Conservation (phyloP, 2,329 filamentous ascomycete species). For the Pseudodiploospora longispora region DNA sequence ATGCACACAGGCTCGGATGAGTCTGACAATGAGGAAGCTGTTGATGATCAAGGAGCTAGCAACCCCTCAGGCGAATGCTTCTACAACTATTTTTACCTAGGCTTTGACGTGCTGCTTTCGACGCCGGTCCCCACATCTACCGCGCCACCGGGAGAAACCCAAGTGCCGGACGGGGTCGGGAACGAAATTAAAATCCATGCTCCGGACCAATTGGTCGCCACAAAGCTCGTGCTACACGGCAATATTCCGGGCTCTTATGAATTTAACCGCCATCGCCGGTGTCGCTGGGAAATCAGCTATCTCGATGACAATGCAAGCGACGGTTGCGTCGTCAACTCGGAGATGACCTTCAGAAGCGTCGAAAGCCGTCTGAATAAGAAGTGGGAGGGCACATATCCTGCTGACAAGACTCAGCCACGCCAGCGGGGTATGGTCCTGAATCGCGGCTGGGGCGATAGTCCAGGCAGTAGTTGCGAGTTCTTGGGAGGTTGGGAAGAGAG, state of each 20-base stretch:
- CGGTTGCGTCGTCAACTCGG: slow-evolving; percentile 53
- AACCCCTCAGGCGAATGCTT: slow-evolving; percentile 68
- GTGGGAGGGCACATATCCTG: slow-evolving; percentile 61
- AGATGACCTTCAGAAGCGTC: slow-evolving; percentile 68
- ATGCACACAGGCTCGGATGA: slow-evolving; percentile 65
- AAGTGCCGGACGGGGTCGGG: slow-evolving; percentile 14
- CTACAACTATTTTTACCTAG: slow-evolving; percentile 95
- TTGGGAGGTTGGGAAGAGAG: slow-evolving; percentile 82
- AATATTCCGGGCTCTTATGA: slow-evolving; percentile 95
- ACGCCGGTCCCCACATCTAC: slow-evolving; percentile 59
- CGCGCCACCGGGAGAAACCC: slow-evolving; percentile 37
- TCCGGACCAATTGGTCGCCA: slow-evolving; percentile 67
- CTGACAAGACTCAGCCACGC: slow-evolving; percentile 39
- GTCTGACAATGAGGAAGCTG: slow-evolving; percentile 47
- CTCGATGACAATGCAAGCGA: slow-evolving; percentile 35
- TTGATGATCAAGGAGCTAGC: slow-evolving; percentile 47
- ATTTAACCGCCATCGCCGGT: slow-evolving; percentile 88
- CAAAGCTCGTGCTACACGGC: slow-evolving; percentile 86
- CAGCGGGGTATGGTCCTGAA: slow-evolving; percentile 81
- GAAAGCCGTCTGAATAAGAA: slow-evolving; percentile 59
- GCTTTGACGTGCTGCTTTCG: slow-evolving; percentile 90
- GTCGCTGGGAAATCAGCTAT: slow-evolving; percentile 72
- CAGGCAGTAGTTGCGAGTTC: slow-evolving; percentile 80
- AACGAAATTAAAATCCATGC: slow-evolving; percentile 32
- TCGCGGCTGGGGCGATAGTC: slow-evolving; percentile 83